phyloP scores from a whole-genome alignment of 1,139 yeast species.

The Hansenula anomala region DNA sequence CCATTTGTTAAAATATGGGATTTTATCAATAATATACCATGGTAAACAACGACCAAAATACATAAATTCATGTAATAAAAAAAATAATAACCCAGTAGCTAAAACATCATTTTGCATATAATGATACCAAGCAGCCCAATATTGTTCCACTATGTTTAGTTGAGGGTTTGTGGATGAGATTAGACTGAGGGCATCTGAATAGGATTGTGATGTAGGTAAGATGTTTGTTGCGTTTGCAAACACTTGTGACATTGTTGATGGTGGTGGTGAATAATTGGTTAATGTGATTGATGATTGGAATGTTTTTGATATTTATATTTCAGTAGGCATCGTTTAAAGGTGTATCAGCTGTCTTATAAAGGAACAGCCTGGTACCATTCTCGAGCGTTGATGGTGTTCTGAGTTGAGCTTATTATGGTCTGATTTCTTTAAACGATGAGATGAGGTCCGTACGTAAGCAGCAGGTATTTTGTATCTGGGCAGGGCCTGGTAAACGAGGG shows the following conservation, averaged over 20 bases:
- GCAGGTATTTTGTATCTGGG: too few species aligned
- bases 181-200: slow-evolving; percentile 1
- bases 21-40: slow-evolving; percentile 74
- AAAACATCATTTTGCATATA: slow-evolving; percentile 71
- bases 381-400: too few species aligned
- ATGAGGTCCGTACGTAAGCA: too few species aligned
- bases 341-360: too few species aligned
- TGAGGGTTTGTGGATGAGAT: slow-evolving; percentile 27
- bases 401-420: too few species aligned
- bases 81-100: slow-evolving; percentile 80
- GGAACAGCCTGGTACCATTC: too few species aligned
- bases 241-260: neutral
- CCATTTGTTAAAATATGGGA: slow-evolving; percentile 70
- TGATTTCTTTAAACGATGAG: too few species aligned
- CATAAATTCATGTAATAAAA: slow-evolving; percentile 69
- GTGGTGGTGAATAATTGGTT: neutral
- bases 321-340: too few species aligned
- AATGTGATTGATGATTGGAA: neutral
- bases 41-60: slow-evolving; percentile 84
- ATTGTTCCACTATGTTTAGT: slow-evolving; percentile 45
- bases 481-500: too few species aligned
- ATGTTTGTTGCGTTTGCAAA: neutral
- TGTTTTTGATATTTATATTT: neutral
- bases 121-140: slow-evolving; percentile 78
- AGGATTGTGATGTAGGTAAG: slow-evolving; percentile 1